A percentile compares a stretch with the other conserved stretches of the same genome.
Conservation (phyloP, 805 yeast genomes). For the Metschnikowia similis region DNA sequence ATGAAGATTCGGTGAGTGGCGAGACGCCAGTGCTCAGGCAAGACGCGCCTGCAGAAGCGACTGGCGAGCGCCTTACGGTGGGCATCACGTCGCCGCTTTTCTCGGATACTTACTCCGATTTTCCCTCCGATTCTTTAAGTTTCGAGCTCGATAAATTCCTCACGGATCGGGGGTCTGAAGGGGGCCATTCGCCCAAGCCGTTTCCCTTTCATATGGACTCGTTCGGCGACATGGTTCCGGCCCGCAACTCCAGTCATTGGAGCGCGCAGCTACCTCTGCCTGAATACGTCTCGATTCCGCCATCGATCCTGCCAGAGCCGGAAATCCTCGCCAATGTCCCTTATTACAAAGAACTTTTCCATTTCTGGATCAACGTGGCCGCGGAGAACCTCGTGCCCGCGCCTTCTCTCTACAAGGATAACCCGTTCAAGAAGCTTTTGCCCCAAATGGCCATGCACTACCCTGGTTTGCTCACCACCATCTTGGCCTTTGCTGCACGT, state of each 20-base stretch:
- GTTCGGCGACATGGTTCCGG: neutral
- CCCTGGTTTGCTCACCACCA: constrained; percentile 52
- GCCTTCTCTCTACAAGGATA: constrained; percentile 52
- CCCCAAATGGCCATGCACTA: constrained; percentile 66
- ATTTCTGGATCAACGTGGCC: constrained; percentile 58
- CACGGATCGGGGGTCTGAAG: neutral
- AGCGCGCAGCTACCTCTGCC: neutral
- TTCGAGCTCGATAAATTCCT: constrained; percentile 3
- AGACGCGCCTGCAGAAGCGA: neutral
- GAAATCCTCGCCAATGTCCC: constrained; percentile 58
- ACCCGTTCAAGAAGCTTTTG: constrained; percentile 62
- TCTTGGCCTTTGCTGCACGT: constrained; percentile 44
- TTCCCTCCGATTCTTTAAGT: neutral
- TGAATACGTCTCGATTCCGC: constrained; percentile 25
- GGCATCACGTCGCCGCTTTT: neutral
- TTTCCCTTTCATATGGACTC: neutral
- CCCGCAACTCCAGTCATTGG: neutral
- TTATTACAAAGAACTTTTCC: constrained; percentile 55
- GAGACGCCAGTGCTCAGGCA: neutral
- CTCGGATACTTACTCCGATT: neutral
- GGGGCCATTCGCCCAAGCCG: constrained; percentile 1
- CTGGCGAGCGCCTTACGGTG: neutral
- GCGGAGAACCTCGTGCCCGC: constrained; percentile 64
- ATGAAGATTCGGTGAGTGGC: neutral
- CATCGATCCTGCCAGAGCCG: constrained; percentile 44